Percentiles rank a stretch among this genome's conserved stretches.
Evolutionary conservation across 768 basidiomycete genomes (phyloP).

Genomic region (Panaeolus cyanescens): DNA sequence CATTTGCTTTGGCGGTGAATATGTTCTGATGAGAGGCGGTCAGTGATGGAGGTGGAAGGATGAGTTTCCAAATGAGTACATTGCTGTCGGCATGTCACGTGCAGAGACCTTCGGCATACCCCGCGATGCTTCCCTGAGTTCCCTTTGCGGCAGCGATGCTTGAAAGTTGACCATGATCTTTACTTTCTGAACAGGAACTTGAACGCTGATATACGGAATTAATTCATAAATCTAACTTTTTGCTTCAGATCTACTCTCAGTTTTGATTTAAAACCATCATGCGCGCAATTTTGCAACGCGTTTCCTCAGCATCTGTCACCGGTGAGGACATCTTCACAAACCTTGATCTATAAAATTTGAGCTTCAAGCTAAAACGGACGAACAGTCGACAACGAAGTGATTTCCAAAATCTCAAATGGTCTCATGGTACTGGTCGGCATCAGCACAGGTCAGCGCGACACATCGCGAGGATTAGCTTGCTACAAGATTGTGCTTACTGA

Average conservation of each 20-base stretch:
- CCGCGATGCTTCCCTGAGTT: not conserved
- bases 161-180: not conserved
- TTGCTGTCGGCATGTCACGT: not conserved
- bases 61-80: not conserved
- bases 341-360: not conserved
- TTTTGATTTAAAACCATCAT: slow-evolving; percentile 37
- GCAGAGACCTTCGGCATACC: not conserved
- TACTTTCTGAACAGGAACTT: too few relatives aligned
- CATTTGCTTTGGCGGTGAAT: slow-evolving; percentile 13
- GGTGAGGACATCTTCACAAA: slow-evolving; percentile 42
- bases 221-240: too few relatives aligned
- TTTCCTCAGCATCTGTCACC: slow-evolving; percentile 81
- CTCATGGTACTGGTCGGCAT: slow-evolving; percentile 92
- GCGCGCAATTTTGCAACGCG: slow-evolving; percentile 87
- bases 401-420: slow-evolving; percentile 83
- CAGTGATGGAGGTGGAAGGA: not conserved
- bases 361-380: not conserved
- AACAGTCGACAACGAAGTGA: slow-evolving; percentile 74
- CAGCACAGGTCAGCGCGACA: slow-evolving; percentile 59
- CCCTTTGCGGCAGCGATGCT: not conserved
- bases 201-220: too few relatives aligned
- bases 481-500: slow-evolving; percentile 4
- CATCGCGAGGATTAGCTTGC: not conserved
- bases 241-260: not conserved
- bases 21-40: not conserved